phyloP scores from a whole-genome alignment of 768 basidiomycete species.

The Hemileccinum rubropunctum region DNA sequence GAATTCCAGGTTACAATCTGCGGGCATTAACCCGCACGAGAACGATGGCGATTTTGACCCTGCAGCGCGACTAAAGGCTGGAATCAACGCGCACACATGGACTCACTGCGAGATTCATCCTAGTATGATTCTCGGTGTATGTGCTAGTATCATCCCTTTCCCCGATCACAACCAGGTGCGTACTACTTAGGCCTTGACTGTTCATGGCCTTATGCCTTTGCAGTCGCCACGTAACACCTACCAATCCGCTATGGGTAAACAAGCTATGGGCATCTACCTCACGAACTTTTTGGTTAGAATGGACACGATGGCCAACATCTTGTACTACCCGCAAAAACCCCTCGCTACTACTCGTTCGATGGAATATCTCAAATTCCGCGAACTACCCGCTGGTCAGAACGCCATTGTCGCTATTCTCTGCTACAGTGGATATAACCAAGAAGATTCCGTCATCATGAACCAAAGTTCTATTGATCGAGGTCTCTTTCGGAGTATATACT shows the following conservation, averaged over 20 bases:
- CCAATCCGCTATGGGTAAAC: constrained; percentile 99
- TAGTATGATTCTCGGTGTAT: constrained; percentile 97
- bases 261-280: constrained; percentile 98
- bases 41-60: constrained; percentile 78
- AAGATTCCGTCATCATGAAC: constrained; percentile 99
- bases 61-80: constrained; percentile 83
- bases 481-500: constrained; percentile 97
- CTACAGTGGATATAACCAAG: constrained; percentile 99
- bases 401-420: constrained; percentile 98
- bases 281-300: constrained; percentile 98
- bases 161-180: constrained; percentile 97
- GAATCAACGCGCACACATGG: constrained; percentile 85
- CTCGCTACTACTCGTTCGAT: constrained; percentile 98
- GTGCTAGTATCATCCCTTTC: constrained; percentile 99
- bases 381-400: constrained; percentile 98
- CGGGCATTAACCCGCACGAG: constrained; percentile 53
- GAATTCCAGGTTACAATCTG: constrained; percentile 67
- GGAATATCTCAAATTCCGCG: constrained; percentile 99
- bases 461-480: constrained; percentile 98
- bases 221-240: constrained; percentile 99
- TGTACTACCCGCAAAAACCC: constrained; percentile 99
- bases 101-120: constrained; percentile 99
- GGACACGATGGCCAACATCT: constrained; percentile 99
- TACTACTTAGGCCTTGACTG: constrained; percentile 7
- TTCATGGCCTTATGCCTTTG: constrained; percentile 4